Conservation (phyloP, 306 rosid species). For the Heteromeles arbutifolia region DNA sequence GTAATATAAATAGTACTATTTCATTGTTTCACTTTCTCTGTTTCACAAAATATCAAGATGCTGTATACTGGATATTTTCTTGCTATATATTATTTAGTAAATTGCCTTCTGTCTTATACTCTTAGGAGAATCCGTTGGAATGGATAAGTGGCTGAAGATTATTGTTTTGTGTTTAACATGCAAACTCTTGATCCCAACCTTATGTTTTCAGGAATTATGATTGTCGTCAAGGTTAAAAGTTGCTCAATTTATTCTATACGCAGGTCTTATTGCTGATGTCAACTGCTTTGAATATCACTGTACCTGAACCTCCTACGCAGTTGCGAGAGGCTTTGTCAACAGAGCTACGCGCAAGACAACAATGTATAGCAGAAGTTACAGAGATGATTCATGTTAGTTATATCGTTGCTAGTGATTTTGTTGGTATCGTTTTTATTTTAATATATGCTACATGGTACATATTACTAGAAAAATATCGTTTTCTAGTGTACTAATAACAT, state of each 20-base stretch:
- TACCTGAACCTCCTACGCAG: conserved; percentile 27
- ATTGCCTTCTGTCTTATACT: not conserved
- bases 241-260: not conserved
- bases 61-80: not conserved
- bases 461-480: not conserved
- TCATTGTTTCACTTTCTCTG: not conserved
- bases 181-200: not conserved
- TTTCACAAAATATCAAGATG: not conserved
- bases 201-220: not conserved
- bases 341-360: conserved; percentile 76
- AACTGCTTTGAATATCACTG: conserved; percentile 59
- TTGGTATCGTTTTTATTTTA: not conserved
- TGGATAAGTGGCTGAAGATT: not conserved
- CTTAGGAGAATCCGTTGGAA: not conserved
- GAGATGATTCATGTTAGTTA: conserved; percentile 96
- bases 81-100: not conserved
- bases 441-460: not conserved
- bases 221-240: not conserved
- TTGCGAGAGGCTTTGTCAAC: conserved; percentile 39
- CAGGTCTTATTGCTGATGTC: conserved; percentile 92
- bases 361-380: conserved; percentile 85
- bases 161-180: not conserved
- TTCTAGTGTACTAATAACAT: not conserved
- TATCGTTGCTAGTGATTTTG: not conserved
- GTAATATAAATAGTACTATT: conserved; percentile 35